Percentiles rank a stretch among this genome's conserved stretches.
These are phyloP conservation scores for Dipteronia dyeriana DNA, from an alignment of 345 rosid genomes.

Conservation along the genomic window DNA sequence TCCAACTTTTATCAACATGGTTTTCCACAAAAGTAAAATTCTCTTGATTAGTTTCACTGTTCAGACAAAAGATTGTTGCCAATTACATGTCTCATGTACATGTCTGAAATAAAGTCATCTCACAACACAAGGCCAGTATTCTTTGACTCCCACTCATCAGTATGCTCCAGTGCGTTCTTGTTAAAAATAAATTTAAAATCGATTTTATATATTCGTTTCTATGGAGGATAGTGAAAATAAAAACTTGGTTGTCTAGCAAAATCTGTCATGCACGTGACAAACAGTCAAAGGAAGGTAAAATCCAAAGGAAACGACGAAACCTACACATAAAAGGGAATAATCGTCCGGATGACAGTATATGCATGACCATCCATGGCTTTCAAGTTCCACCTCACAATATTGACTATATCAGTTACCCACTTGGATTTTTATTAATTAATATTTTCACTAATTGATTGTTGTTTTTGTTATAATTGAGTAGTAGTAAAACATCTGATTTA, in stretches of 20 bases:
- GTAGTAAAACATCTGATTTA: not conserved
- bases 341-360: slow-evolving; percentile 38
- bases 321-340: slow-evolving; percentile 57
- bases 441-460: not conserved
- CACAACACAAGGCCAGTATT: not conserved
- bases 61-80: slow-evolving; percentile 21
- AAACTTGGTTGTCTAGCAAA: slow-evolving; percentile 29
- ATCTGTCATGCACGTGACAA: slow-evolving; percentile 55
- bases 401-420: slow-evolving; percentile 28
- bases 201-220: not conserved
- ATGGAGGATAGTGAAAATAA: not conserved
- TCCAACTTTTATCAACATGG: slow-evolving; percentile 19
- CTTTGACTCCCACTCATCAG: not conserved
- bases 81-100: slow-evolving; percentile 11
- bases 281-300: slow-evolving; percentile 38
- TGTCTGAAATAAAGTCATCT: not conserved
- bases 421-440: not conserved
- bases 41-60: not conserved
- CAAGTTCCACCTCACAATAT: slow-evolving; percentile 12
- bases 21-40: slow-evolving; percentile 30
- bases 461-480: not conserved
- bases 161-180: too few species aligned
- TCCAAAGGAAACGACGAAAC: slow-evolving; percentile 71
- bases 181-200: slow-evolving; percentile 9
- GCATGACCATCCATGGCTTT: not conserved